phyloP scores from a whole-genome alignment of 345 rosid species.

The Boechera divaricarpa region DNA sequence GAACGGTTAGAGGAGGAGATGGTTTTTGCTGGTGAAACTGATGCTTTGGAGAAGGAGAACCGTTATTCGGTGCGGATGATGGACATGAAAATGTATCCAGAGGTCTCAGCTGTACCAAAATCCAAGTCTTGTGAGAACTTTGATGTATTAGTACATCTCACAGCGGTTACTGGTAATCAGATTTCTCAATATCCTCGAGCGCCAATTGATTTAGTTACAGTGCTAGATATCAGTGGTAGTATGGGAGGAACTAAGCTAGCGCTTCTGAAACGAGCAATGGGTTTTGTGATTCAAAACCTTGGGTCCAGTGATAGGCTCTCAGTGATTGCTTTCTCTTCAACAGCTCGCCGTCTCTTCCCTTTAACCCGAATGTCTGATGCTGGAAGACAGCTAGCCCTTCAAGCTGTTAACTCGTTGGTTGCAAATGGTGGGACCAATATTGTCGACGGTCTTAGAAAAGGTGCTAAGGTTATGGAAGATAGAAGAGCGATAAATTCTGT shows the following conservation, averaged over 20 bases:
- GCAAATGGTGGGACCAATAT: conserved; percentile 93
- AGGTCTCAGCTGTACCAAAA: conserved; percentile 64
- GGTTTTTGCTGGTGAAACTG: conserved; percentile 41
- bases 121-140: conserved; percentile 57
- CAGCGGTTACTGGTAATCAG: conserved; percentile 52
- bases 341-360: conserved; percentile 80
- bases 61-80: conserved; percentile 41
- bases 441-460: conserved; percentile 81
- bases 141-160: conserved; percentile 70
- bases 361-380: conserved; percentile 69
- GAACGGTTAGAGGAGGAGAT: conserved; percentile 56
- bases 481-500: conserved; percentile 75
- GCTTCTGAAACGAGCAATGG: conserved; percentile 89
- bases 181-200: conserved; percentile 59
- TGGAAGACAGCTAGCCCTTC: conserved; percentile 81
- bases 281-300: conserved; percentile 89
- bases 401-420: conserved; percentile 77
- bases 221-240: conserved; percentile 89
- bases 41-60: neutral
- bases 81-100: conserved; percentile 62
- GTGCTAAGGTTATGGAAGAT: conserved; percentile 81
- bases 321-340: conserved; percentile 86
- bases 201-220: conserved; percentile 77
- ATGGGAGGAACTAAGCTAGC: conserved; percentile 96
- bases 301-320: conserved; percentile 82